Percentiles rank a stretch among this genome's conserved stretches.
Evolutionary conservation across 1,139 yeast genomes (phyloP).

Genomic region (Nakaseomyces delphensis): DNA sequence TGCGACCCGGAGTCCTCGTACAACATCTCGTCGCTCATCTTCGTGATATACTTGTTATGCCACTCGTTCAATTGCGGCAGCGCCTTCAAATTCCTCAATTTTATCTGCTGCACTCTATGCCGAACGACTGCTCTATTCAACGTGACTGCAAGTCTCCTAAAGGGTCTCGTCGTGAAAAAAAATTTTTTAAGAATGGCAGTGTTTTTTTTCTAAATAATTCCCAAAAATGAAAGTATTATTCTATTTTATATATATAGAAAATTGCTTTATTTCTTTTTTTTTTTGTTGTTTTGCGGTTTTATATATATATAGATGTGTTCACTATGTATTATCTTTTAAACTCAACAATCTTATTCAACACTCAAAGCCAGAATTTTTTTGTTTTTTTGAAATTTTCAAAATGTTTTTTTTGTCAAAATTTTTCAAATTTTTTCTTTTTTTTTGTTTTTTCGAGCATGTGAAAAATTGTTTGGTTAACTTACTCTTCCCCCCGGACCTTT

Average conservation of each 20-base stretch:
- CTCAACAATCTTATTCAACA: conserved; percentile 1
- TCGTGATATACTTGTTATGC: conserved; percentile 7
- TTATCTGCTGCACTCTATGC: neutral
- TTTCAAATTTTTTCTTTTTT: neutral
- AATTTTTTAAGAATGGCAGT: too few relatives aligned
- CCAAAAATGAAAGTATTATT: too few relatives aligned
- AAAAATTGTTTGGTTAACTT: neutral
- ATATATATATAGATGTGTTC: too few relatives aligned
- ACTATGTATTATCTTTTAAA: too few relatives aligned
- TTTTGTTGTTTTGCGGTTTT: neutral
- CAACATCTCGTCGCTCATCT: conserved; percentile 35
- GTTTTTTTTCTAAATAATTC: too few relatives aligned
- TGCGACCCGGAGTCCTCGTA: conserved; percentile 31
- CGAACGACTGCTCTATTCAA: conserved; percentile 3
- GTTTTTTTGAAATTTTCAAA: neutral
- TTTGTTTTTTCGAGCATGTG: neutral
- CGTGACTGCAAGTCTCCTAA: conserved; percentile 1
- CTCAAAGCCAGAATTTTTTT: neutral
- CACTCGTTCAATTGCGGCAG: conserved; percentile 1
- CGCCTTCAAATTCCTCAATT: neutral
- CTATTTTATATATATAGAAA: neutral
- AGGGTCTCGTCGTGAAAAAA: neutral
- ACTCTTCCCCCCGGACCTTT: neutral
- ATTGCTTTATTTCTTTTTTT: too few relatives aligned
- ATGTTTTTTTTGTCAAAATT: neutral